phyloP scores from a whole-genome alignment of 2,329 filamentous ascomycete species.

The Atkinsonella hypoxylon region DNA sequence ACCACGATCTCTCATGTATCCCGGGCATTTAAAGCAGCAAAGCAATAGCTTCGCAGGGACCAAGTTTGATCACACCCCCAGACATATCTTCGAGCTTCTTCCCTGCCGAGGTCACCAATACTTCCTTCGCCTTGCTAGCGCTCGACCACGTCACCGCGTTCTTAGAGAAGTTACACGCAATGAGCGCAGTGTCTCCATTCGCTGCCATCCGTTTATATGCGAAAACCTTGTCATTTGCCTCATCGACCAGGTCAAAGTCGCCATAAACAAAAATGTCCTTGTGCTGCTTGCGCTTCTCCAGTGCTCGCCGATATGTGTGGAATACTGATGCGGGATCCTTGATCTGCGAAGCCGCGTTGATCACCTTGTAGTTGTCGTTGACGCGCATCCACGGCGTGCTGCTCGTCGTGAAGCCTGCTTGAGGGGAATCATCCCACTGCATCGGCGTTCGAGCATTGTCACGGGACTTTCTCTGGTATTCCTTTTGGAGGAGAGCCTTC shows the following conservation, averaged over 20 bases:
- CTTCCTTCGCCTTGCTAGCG: slow-evolving; percentile 17
- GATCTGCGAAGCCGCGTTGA: slow-evolving; percentile 50
- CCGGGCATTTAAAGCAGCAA: slow-evolving; percentile 14
- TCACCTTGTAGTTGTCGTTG: slow-evolving; percentile 47
- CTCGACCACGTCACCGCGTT: slow-evolving; percentile 20
- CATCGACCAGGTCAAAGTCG: slow-evolving; percentile 29
- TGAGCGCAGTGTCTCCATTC: slow-evolving; percentile 20
- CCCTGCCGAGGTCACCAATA: slow-evolving; percentile 22
- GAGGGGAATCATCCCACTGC: slow-evolving; percentile 50
- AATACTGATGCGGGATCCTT: slow-evolving; percentile 39
- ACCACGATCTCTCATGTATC: neutral
- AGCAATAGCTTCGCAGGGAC: slow-evolving; percentile 25
- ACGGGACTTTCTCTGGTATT: slow-evolving; percentile 47
- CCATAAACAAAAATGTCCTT: slow-evolving; percentile 57
- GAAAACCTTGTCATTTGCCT: slow-evolving; percentile 23
- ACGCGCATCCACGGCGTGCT: slow-evolving; percentile 57
- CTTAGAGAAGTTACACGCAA: slow-evolving; percentile 27
- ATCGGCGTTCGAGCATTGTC: slow-evolving; percentile 64
- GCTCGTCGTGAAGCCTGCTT: slow-evolving; percentile 53
- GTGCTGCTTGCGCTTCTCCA: slow-evolving; percentile 48
- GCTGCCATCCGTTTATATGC: slow-evolving; percentile 24
- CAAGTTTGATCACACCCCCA: slow-evolving; percentile 17
- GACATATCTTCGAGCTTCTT: slow-evolving; percentile 18
- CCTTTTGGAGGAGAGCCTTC: slow-evolving; percentile 23
- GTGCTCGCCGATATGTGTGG: slow-evolving; percentile 47